phyloP scores from a whole-genome alignment of 352 stramenopile genomes.

The Phytopythium vexans region DNA sequence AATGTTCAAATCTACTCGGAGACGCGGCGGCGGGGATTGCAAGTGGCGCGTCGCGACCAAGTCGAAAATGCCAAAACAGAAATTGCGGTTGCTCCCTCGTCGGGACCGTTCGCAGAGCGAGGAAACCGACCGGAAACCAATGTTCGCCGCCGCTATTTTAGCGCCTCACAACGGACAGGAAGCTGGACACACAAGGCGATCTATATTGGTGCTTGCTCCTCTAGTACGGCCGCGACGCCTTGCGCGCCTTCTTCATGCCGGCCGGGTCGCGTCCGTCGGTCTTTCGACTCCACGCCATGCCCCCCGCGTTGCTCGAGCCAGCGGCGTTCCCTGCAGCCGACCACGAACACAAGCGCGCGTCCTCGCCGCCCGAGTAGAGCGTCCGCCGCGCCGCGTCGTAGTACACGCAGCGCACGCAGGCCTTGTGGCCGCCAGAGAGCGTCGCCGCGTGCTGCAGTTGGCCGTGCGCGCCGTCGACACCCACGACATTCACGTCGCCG shows the following conservation, averaged over 20 bases:
- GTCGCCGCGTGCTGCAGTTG: constrained; percentile 50
- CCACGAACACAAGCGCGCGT: constrained; percentile 86
- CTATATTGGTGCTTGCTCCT: constrained; percentile 6
- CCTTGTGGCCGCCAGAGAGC: constrained; percentile 74
- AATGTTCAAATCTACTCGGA: neutral
- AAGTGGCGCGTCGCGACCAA: neutral
- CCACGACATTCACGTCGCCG: constrained; percentile 71
- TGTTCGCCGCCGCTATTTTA: constrained; percentile 2
- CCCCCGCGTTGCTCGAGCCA: constrained; percentile 2
- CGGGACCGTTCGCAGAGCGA: neutral
- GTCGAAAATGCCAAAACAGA: neutral
- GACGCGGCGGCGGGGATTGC: neutral
- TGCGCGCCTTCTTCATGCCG: constrained; percentile 68
- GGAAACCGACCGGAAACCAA: constrained; percentile 2
- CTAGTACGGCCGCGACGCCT: constrained; percentile 73
- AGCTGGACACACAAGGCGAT: constrained; percentile 4
- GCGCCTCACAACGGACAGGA: constrained; percentile 7
- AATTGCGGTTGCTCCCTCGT: too few species aligned
- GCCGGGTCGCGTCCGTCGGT: constrained; percentile 31
- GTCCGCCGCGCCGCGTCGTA: constrained; percentile 48
- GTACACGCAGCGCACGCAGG: constrained; percentile 77
- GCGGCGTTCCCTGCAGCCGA: constrained; percentile 9
- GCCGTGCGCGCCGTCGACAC: constrained; percentile 46
- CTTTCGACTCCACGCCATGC: constrained; percentile 12
- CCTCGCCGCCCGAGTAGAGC: constrained; percentile 84